These are phyloP conservation scores for Aegilops sharonensis DNA, from an alignment of 176 grass and related monocot species.

Conservation along the genomic window DNA sequence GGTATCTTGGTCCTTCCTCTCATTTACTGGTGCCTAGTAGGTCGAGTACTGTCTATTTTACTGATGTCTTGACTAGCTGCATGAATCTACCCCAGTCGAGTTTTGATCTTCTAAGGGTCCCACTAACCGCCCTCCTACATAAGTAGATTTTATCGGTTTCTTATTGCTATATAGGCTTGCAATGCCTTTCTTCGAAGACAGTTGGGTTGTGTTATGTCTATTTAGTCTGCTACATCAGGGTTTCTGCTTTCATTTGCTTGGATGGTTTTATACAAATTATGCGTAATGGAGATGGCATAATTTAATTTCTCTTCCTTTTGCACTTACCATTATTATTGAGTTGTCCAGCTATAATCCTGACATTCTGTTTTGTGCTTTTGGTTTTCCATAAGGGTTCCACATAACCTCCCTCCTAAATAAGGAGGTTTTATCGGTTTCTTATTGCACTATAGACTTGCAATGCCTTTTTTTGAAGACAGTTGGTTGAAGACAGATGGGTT, in stretches of 20 bases:
- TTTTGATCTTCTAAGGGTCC: not conserved
- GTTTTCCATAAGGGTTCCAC: not conserved
- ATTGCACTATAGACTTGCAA: too few species aligned
- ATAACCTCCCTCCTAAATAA: too few species aligned
- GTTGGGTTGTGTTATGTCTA: not conserved
- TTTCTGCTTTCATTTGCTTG: not conserved
- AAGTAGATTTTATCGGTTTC: too few species aligned
- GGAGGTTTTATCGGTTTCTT: too few species aligned
- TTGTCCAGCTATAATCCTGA: not conserved
- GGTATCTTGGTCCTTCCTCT: not conserved
- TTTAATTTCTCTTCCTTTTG: not conserved
- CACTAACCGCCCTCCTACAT: not conserved
- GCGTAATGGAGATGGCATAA: not conserved
- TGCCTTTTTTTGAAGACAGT: too few species aligned
- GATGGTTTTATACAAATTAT: not conserved
- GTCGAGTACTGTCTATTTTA: not conserved
- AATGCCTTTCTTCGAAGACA: not conserved
- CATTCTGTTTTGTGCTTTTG: not conserved
- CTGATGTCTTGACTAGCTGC: not conserved
- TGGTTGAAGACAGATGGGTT: not conserved
- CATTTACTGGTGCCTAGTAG: not conserved
- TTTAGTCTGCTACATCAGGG: not conserved
- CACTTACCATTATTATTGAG: not conserved
- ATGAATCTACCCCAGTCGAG: slow-evolving; percentile 8
- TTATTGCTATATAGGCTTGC: too few species aligned